These are phyloP conservation scores for Ganoderma resinaceum DNA, from an alignment of 1,284 basidiomycete species.

Conservation along the genomic window DNA sequence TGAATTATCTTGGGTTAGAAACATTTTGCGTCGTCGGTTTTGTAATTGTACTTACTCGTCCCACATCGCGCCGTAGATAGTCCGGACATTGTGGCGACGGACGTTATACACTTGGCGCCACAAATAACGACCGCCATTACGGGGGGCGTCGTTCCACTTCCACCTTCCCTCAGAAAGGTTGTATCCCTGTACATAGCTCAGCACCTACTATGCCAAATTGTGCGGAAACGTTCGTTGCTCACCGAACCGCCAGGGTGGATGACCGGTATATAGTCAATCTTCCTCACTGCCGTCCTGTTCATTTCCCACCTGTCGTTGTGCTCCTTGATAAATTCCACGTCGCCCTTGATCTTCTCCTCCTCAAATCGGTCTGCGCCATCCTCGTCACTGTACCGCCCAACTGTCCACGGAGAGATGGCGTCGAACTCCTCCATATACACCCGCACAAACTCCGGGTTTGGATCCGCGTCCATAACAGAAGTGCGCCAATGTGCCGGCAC, in stretches of 20 bases:
- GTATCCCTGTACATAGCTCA: constrained; percentile 53
- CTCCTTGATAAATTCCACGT: constrained; percentile 62
- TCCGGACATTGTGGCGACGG: constrained; percentile 64
- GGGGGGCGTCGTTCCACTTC: constrained; percentile 69
- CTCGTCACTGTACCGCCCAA: constrained; percentile 67
- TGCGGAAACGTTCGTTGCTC: constrained; percentile 38
- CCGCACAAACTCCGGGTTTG: constrained; percentile 64
- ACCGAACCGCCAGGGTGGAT: constrained; percentile 80
- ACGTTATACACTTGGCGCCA: constrained; percentile 79
- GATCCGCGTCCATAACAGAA: constrained; percentile 67
- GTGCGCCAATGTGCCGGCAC: constrained; percentile 75
- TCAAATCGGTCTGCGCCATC: constrained; percentile 65
- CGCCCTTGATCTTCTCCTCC: constrained; percentile 63
- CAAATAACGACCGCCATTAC: constrained; percentile 74
- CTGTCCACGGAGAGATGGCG: constrained; percentile 79
- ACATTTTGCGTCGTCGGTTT: not conserved
- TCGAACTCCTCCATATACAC: constrained; percentile 78
- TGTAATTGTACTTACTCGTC: constrained; percentile 65
- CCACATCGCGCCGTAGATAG: constrained; percentile 84
- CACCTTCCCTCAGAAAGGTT: constrained; percentile 73
- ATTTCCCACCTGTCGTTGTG: constrained; percentile 48
- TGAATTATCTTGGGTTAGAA: constrained; percentile 32
- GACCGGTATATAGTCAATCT: constrained; percentile 78
- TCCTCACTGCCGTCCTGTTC: constrained; percentile 48
- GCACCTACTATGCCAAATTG: not conserved